phyloP scores from a whole-genome alignment of 2,329 filamentous ascomycete species.

The Alternaria triticimaculans region DNA sequence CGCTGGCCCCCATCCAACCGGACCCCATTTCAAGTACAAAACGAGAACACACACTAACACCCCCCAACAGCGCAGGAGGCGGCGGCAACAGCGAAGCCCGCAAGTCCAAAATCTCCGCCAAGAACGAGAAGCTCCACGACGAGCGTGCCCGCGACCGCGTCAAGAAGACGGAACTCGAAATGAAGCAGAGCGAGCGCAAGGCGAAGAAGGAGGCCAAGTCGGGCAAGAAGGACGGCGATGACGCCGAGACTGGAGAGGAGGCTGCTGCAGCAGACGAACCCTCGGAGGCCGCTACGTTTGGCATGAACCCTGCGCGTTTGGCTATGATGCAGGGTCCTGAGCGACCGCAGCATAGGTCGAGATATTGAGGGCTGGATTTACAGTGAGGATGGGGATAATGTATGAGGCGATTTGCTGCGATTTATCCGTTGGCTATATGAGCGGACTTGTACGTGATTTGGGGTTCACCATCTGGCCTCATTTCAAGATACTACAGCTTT shows the following conservation, averaged over 20 bases:
- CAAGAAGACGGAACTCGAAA: conserved; percentile 51
- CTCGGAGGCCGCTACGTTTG: conserved; percentile 27
- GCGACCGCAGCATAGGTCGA: conserved; percentile 26
- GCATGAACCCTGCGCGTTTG: conserved; percentile 49
- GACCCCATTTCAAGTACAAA: too few species aligned
- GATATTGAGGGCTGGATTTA: conserved; percentile 16
- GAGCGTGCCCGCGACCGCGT: conserved; percentile 63
- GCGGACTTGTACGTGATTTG: background rate
- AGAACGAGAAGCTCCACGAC: conserved; percentile 85
- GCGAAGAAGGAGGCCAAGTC: conserved; percentile 47
- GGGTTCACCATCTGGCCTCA: background rate
- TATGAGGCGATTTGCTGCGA: background rate
- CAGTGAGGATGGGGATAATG: background rate
- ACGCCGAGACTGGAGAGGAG: conserved; percentile 14
- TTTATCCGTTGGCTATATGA: background rate
- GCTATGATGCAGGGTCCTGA: conserved; percentile 42
- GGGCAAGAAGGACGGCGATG: conserved; percentile 26
- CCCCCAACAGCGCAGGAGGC: conserved; percentile 71
- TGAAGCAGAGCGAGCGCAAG: conserved; percentile 49
- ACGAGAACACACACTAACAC: conserved; percentile 12
- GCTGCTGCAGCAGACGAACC: conserved; percentile 21
- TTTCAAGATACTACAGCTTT: conserved; percentile 5
- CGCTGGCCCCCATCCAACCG: too few species aligned
- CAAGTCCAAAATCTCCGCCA: conserved; percentile 77
- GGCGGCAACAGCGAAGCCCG: conserved; percentile 78